Percentiles rank a stretch among this genome's conserved stretches.
phyloP scores from a whole-genome alignment of 176 grass and related monocot species.

The maize (Zea mays) region DNA sequence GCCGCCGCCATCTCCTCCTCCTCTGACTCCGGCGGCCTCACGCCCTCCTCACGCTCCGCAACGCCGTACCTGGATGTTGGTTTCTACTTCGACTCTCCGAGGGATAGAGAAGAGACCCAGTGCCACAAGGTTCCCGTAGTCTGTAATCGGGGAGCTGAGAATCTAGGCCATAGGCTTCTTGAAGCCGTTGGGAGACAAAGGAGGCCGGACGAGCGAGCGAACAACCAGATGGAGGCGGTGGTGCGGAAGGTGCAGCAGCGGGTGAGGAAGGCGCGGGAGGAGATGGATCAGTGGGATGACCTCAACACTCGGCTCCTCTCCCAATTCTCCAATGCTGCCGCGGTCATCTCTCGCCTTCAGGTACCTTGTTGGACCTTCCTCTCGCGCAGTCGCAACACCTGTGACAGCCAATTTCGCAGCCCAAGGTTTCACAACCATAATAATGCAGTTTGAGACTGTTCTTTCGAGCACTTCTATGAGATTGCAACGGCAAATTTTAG shows the following conservation, averaged over 20 bases:
- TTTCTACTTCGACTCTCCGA: no score
- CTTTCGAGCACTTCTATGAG: neutral
- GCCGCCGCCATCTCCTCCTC: neutral
- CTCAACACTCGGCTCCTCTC: slow-evolving; percentile 55
- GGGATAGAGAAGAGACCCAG: no score
- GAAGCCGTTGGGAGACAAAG: neutral
- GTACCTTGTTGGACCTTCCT: slow-evolving; percentile 34
- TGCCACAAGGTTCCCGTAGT: no score
- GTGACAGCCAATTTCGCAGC: neutral
- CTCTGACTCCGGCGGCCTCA: neutral
- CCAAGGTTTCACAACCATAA: neutral
- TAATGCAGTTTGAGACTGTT: neutral
- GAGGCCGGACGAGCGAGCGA: neutral
- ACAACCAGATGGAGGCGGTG: slow-evolving; percentile 47
- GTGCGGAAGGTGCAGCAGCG: slow-evolving; percentile 75
- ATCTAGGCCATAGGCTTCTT: no score
- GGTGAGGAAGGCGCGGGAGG: slow-evolving; percentile 50
- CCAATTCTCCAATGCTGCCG: slow-evolving; percentile 51
- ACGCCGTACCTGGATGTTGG: no score
- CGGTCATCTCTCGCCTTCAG: slow-evolving; percentile 62
- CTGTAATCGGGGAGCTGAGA: neutral
- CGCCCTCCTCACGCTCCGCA: no score
- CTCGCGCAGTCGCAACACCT: neutral
- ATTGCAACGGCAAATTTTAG: slow-evolving; percentile 2
- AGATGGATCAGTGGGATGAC: slow-evolving; percentile 65